phyloP scores from a whole-genome alignment of 495 filamentous ascomycete genomes.

The Margaritispora aquatica region DNA sequence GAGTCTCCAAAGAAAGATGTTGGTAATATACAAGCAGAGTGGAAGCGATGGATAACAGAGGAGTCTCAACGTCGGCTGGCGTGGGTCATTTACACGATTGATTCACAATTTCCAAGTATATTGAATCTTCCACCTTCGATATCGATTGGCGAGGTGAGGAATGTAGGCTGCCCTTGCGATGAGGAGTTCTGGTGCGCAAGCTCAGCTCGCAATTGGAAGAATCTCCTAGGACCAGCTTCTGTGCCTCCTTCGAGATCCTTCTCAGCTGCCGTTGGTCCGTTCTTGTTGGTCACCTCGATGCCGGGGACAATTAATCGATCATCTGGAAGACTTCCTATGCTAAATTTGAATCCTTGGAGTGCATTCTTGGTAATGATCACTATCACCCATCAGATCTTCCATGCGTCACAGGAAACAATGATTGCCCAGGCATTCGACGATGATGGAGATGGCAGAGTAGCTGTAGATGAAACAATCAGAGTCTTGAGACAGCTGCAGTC shows the following conservation, averaged over 20 bases:
- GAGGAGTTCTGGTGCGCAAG: constrained; percentile 18
- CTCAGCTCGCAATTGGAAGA: constrained; percentile 15
- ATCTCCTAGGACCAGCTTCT: constrained; percentile 15
- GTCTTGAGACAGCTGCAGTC: not conserved
- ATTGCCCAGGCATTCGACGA: constrained; percentile 5
- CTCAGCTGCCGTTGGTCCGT: constrained; percentile 12
- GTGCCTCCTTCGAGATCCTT: constrained; percentile 13
- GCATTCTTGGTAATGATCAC: constrained; percentile 11
- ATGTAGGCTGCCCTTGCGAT: constrained; percentile 14
- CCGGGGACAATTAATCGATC: not conserved
- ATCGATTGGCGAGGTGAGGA: constrained; percentile 9
- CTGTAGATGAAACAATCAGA: not conserved
- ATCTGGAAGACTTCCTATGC: not conserved
- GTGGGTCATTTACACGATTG: constrained; percentile 13
- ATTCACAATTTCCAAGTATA: constrained; percentile 13
- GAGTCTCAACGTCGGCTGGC: constrained; percentile 10
- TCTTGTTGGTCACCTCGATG: constrained; percentile 3
- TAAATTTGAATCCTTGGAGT: constrained; percentile 13
- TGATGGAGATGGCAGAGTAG: not conserved
- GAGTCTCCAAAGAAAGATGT: not conserved
- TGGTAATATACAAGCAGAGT: not conserved
- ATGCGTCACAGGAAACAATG: constrained; percentile 9
- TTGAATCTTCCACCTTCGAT: constrained; percentile 16
- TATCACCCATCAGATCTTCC: constrained; percentile 8
- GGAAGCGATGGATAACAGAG: constrained; percentile 10